Percentiles rank a stretch among this genome's conserved stretches.
phyloP scores from a whole-genome alignment of 306 rosid species.

The Biancaea sappan region DNA sequence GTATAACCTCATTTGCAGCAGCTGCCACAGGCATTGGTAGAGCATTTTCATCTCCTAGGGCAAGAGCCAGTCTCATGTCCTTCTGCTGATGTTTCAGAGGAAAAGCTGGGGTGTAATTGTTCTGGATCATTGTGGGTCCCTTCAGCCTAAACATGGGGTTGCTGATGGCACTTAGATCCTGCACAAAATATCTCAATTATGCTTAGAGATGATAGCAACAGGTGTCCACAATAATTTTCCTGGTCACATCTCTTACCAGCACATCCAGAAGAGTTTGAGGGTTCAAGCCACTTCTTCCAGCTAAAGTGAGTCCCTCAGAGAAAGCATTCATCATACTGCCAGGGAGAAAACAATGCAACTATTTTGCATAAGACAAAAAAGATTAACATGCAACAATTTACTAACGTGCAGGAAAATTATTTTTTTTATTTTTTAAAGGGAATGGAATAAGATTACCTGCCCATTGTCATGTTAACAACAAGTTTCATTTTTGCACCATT shows the following conservation, averaged over 20 bases:
- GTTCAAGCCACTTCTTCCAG: slow-evolving; percentile 68
- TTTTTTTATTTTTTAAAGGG: no score
- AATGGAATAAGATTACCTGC: slow-evolving; percentile 61
- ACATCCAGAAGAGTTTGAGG: slow-evolving; percentile 78
- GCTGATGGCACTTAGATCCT: slow-evolving; percentile 76
- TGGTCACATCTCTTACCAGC: slow-evolving; percentile 51
- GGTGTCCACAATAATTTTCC: slow-evolving; percentile 12
- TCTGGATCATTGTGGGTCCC: slow-evolving; percentile 74
- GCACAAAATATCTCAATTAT: slow-evolving; percentile 27
- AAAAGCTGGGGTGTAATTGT: slow-evolving; percentile 75
- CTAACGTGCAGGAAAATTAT: no score
- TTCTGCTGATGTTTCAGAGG: slow-evolving; percentile 92
- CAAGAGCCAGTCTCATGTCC: slow-evolving; percentile 91
- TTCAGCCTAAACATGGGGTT: slow-evolving; percentile 79
- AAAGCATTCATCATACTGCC: slow-evolving; percentile 87
- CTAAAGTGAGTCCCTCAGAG: slow-evolving; percentile 79
- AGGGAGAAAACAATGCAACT: background rate
- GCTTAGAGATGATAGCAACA: slow-evolving; percentile 16
- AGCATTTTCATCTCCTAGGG: slow-evolving; percentile 76
- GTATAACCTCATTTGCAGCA: slow-evolving; percentile 78
- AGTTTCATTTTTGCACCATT: slow-evolving; percentile 98
- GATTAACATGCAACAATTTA: background rate
- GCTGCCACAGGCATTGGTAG: slow-evolving; percentile 85
- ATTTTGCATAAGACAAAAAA: slow-evolving; percentile 25
- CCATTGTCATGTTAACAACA: slow-evolving; percentile 97